Percentiles rank a stretch among this genome's conserved stretches.
Evolutionary conservation across 441 rosid genomes (phyloP).

Genomic region (Gossypium davidsonii): DNA sequence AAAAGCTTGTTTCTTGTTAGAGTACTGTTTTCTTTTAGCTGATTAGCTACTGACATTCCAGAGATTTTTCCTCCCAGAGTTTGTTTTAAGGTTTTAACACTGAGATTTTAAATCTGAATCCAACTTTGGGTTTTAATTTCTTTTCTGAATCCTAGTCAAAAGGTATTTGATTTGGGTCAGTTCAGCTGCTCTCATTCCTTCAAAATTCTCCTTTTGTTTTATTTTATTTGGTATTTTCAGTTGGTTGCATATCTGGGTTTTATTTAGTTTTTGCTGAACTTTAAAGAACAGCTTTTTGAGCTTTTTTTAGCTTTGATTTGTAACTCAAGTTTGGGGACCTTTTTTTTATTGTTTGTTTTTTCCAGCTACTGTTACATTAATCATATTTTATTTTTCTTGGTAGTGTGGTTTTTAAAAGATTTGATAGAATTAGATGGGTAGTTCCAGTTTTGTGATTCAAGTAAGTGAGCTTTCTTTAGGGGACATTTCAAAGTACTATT

Average conservation of each 20-base stretch:
- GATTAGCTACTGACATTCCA: constrained; percentile 39
- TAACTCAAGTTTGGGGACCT: not conserved
- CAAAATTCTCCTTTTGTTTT: not conserved
- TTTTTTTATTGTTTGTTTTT: not conserved
- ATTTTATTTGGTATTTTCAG: not conserved
- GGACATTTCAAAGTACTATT: constrained; percentile 6
- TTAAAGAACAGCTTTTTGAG: constrained; percentile 5
- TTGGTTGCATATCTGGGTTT: not conserved
- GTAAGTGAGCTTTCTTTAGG: constrained; percentile 1
- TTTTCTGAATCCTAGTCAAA: constrained; percentile 23
- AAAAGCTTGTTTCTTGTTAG: constrained; percentile 9
- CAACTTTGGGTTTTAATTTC: constrained; percentile 19
- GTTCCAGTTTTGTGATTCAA: constrained; percentile 9
- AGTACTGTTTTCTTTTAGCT: constrained; percentile 17
- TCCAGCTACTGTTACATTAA: constrained; percentile 35
- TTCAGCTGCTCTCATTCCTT: constrained; percentile 14
- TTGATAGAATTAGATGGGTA: too few relatives aligned
- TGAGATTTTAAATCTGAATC: constrained; percentile 21
- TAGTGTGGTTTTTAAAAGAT: not conserved
- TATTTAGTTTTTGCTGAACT: not conserved
- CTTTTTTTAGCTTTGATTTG: not conserved
- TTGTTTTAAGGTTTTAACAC: constrained; percentile 1
- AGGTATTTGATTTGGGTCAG: constrained; percentile 37
- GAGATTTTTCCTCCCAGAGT: constrained; percentile 20
- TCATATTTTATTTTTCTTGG: not conserved